Conservation (phyloP, 164 flowering plant species). For the Stephania cephalantha region DNA sequence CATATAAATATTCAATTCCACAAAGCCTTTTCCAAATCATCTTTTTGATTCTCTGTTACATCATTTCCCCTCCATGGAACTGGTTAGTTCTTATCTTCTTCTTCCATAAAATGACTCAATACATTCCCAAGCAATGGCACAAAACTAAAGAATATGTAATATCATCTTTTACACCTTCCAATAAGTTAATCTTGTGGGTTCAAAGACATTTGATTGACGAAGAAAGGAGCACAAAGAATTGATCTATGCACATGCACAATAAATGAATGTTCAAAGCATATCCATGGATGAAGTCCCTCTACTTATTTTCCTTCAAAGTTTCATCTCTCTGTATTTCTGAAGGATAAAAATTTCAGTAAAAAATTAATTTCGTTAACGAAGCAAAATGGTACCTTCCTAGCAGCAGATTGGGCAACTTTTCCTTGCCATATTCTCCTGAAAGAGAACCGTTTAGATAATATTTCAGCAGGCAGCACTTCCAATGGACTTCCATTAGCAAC, state of each 20-base stretch:
- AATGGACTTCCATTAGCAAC: slow-evolving; percentile 25
- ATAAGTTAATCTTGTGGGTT: neutral
- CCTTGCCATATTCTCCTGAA: slow-evolving; percentile 94
- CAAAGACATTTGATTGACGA: no score
- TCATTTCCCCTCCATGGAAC: no score
- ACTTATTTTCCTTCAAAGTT: neutral
- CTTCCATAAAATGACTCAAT: no score
- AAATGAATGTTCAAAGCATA: neutral
- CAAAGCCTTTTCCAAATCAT: no score
- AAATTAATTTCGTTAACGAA: slow-evolving; percentile 1
- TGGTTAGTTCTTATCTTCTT: no score
- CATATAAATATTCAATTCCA: no score
- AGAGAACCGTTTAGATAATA: slow-evolving; percentile 39
- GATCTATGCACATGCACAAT: neutral
- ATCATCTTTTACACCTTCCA: neutral
- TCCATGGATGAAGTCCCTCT: neutral
- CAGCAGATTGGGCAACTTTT: slow-evolving; percentile 70
- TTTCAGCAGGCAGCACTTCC: slow-evolving; percentile 36
- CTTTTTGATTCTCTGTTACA: no score
- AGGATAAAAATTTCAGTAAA: neutral
- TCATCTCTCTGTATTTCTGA: neutral
- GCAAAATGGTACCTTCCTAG: slow-evolving; percentile 63
- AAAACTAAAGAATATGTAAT: no score
- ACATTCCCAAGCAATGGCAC: no score
- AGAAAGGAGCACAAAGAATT: neutral